These are phyloP conservation scores for Babesia bovis DNA, from an alignment of 169 alveolate species.

Conservation along the genomic window DNA sequence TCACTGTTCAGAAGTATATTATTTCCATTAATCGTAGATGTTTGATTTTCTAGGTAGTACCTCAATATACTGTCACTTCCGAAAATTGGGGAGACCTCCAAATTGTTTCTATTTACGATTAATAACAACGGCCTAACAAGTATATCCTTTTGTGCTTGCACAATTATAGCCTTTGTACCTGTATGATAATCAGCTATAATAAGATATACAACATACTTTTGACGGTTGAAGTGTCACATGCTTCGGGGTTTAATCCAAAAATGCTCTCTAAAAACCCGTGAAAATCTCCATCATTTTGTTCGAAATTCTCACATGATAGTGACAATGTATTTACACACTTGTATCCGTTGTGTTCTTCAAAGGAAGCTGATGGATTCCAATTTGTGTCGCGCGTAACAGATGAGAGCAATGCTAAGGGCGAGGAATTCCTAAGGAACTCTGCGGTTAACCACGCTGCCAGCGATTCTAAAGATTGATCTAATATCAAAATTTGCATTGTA, in stretches of 20 bases:
- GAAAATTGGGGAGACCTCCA: conserved; percentile 5
- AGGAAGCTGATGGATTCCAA: background rate
- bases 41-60: background rate
- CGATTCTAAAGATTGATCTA: conserved; percentile 39
- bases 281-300: conserved; percentile 2
- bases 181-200: background rate
- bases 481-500: conserved; percentile 17
- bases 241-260: background rate
- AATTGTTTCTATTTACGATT: background rate
- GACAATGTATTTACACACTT: background rate
- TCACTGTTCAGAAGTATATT: background rate
- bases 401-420: conserved; percentile 2
- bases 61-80: conserved; percentile 18
- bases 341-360: background rate
- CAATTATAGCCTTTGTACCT: background rate
- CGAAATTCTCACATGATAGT: background rate
- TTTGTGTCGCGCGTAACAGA: conserved; percentile 1
- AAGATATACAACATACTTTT: background rate
- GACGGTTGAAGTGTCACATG: background rate
- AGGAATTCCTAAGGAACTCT: background rate
- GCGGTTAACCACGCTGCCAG: conserved; percentile 26
- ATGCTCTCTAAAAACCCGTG: background rate
- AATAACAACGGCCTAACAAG: conserved; percentile 27
- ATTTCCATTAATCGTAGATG: background rate
- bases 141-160: background rate